Conservation (phyloP, 345 rosid species). For the Laguncularia racemosa region DNA sequence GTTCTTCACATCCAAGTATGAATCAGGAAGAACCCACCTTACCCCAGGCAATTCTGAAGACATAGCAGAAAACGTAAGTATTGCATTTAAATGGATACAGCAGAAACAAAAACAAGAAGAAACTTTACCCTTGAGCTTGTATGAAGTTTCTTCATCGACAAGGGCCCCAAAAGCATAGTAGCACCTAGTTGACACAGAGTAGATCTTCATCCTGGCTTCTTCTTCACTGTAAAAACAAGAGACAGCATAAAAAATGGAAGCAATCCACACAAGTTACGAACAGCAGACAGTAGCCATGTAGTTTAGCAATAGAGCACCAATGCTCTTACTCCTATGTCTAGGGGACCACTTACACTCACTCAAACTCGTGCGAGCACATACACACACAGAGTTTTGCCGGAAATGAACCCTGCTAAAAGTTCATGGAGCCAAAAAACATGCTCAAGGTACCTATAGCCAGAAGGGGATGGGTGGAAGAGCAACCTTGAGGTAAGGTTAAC, state of each 20-base stretch:
- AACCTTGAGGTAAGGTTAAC: too few species aligned
- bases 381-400: too few species aligned
- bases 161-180: constrained; percentile 89
- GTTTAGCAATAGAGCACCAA: too few species aligned
- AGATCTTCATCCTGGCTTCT: constrained; percentile 82
- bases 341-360: too few species aligned
- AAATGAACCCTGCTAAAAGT: too few species aligned
- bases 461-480: too few species aligned
- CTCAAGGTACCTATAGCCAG: too few species aligned
- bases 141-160: constrained; percentile 62
- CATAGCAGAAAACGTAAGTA: neutral
- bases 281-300: neutral
- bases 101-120: neutral
- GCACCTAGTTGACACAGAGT: constrained; percentile 70
- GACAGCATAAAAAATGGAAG: neutral
- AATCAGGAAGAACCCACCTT: constrained; percentile 98
- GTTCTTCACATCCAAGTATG: constrained; percentile 85
- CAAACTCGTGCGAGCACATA: too few species aligned
- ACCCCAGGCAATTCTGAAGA: constrained; percentile 62
- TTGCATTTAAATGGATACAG: neutral
- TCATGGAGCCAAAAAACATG: too few species aligned
- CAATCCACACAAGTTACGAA: neutral
- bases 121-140: constrained; percentile 62
- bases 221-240: constrained; percentile 44
- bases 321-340: too few species aligned